These are phyloP conservation scores for Aspergillus kassunensis DNA, from an alignment of 495 filamentous ascomycete species.

Conservation along the genomic window DNA sequence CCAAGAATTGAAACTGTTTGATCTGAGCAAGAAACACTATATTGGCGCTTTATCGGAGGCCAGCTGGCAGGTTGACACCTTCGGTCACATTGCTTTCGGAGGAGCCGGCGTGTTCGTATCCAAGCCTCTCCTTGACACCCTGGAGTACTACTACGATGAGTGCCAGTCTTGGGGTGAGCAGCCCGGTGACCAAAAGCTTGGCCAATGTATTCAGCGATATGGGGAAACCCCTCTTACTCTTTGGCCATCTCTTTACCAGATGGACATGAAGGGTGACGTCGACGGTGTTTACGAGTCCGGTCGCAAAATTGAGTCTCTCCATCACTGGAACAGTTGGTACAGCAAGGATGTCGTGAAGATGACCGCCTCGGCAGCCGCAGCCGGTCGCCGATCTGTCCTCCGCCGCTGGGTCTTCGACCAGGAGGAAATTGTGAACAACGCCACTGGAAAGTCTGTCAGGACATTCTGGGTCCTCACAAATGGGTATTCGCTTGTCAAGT, in stretches of 20 bases:
- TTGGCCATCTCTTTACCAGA: conserved; percentile 58
- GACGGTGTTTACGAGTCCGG: conserved; percentile 64
- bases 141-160: conserved; percentile 49
- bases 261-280: conserved; percentile 57
- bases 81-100: conserved; percentile 64
- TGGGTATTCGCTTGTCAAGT: conserved; percentile 58
- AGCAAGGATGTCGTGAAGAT: conserved; percentile 55
- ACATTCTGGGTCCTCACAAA: conserved; percentile 57
- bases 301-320: conserved; percentile 52
- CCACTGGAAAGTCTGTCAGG: conserved; percentile 36
- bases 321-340: conserved; percentile 62
- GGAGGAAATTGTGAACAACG: conserved; percentile 42
- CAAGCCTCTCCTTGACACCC: conserved; percentile 50
- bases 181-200: conserved; percentile 58
- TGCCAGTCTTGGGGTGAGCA: conserved; percentile 50
- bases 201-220: conserved; percentile 57
- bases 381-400: conserved; percentile 57
- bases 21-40: conserved; percentile 51
- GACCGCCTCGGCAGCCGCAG: conserved; percentile 51
- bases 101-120: conserved; percentile 67
- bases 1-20: conserved; percentile 50
- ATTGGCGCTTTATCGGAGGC: conserved; percentile 64
- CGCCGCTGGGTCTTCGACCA: conserved; percentile 58
- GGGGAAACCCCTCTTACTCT: conserved; percentile 53
- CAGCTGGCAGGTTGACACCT: conserved; percentile 52